Evolutionary conservation across 345 rosid genomes (phyloP).

Genomic region (Salix viminalis): DNA sequence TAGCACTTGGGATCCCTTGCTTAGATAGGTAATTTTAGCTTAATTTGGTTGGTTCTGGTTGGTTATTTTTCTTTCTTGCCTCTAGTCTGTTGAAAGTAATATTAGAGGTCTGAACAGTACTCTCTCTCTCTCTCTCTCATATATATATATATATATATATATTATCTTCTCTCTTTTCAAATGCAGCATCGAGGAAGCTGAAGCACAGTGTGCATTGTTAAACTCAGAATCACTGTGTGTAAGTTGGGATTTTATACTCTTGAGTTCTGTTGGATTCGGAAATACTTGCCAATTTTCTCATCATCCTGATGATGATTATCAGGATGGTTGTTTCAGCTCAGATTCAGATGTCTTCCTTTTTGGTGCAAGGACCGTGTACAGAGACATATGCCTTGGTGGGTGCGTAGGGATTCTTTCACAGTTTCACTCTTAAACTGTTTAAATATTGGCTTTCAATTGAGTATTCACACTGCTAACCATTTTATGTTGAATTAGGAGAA

Average conservation of each 20-base stretch:
- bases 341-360: constrained; percentile 94
- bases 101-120: background rate
- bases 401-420: constrained; percentile 6
- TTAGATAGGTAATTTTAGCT: constrained; percentile 65
- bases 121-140: too few species aligned
- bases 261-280: background rate
- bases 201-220: constrained; percentile 85
- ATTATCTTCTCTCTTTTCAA: constrained; percentile 6
- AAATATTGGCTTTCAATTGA: background rate
- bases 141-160: background rate
- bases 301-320: constrained; percentile 21
- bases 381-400: constrained; percentile 86
- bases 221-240: constrained; percentile 83
- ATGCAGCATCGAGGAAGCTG: constrained; percentile 86
- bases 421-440: background rate
- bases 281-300: background rate
- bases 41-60: background rate
- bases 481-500: constrained; percentile 52
- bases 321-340: constrained; percentile 93
- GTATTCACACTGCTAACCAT: constrained; percentile 15
- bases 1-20: constrained; percentile 80
- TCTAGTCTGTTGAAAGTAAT: background rate
- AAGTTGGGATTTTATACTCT: constrained; percentile 28
- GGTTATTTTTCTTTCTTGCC: background rate
- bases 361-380: constrained; percentile 87